Evolutionary conservation across 805 yeast species (phyloP).

Genomic region (Monosporozyma aerobia): DNA sequence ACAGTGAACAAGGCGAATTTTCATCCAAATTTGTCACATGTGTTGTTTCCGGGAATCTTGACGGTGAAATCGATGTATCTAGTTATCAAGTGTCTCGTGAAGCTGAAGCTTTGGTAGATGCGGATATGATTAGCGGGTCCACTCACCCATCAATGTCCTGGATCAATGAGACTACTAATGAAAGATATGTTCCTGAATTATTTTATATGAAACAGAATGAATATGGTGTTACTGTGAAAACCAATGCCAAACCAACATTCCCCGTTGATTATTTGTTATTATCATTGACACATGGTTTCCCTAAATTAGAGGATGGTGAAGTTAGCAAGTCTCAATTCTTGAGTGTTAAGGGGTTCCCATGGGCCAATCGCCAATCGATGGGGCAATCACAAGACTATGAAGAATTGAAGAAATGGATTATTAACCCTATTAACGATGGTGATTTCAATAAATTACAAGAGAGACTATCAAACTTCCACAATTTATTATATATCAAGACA

Average conservation of each 20-base stretch:
- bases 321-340: constrained; percentile 38
- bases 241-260: constrained; percentile 81
- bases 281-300: constrained; percentile 88
- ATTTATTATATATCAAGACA: constrained; percentile 48
- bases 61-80: constrained; percentile 83
- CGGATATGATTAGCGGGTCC: constrained; percentile 78
- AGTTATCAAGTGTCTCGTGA: constrained; percentile 82
- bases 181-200: constrained; percentile 89
- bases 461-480: constrained; percentile 63
- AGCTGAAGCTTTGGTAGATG: constrained; percentile 81
- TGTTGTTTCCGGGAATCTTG: constrained; percentile 78
- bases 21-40: constrained; percentile 92
- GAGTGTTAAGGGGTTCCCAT: constrained; percentile 44
- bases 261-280: constrained; percentile 88
- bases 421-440: constrained; percentile 18
- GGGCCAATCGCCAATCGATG: constrained; percentile 69
- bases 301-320: constrained; percentile 32
- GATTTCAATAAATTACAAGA: constrained; percentile 29
- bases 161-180: constrained; percentile 61
- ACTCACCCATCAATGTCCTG: constrained; percentile 85
- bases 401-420: constrained; percentile 44
- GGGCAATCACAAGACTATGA: constrained; percentile 65
- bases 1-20: constrained; percentile 53
- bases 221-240: constrained; percentile 79
- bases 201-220: constrained; percentile 79